Conservation (phyloP, 2,329 filamentous ascomycete species). For the Penicillium hesseltinei region DNA sequence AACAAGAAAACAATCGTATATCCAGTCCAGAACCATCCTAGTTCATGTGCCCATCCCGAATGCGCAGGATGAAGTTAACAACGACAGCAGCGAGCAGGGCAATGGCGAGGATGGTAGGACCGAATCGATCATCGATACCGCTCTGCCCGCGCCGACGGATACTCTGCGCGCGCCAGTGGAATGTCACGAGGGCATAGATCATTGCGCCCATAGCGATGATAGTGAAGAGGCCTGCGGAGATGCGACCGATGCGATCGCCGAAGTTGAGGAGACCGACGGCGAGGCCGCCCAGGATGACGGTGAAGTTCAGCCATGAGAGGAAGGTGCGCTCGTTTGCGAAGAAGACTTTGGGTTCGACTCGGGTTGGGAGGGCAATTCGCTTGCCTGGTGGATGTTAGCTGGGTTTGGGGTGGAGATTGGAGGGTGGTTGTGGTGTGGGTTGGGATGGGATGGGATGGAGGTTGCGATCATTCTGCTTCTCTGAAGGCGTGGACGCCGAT, state of each 20-base stretch:
- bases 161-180: conserved; percentile 94
- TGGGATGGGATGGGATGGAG: too few relatives aligned
- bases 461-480: background rate
- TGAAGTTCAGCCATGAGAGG: conserved; percentile 99
- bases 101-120: conserved; percentile 84
- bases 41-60: conserved; percentile 29
- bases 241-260: conserved; percentile 88
- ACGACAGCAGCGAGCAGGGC: conserved; percentile 85
- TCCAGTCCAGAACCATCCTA: background rate
- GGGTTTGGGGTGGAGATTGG: background rate
- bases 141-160: conserved; percentile 89
- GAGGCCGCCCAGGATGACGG: conserved; percentile 93
- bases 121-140: conserved; percentile 94
- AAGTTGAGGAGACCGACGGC: conserved; percentile 98
- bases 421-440: background rate
- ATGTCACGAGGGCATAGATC: conserved; percentile 91
- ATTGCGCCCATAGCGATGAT: conserved; percentile 91
- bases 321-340: conserved; percentile 99
- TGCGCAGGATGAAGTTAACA: conserved; percentile 87
- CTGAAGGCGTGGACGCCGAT: too few relatives aligned
- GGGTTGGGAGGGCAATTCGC: conserved; percentile 94
- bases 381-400: conserved; percentile 64
- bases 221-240: conserved; percentile 91
- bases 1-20: background rate
- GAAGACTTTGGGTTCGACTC: conserved; percentile 99